phyloP scores from a whole-genome alignment of 345 rosid genomes.

The Corymbia maculata region DNA sequence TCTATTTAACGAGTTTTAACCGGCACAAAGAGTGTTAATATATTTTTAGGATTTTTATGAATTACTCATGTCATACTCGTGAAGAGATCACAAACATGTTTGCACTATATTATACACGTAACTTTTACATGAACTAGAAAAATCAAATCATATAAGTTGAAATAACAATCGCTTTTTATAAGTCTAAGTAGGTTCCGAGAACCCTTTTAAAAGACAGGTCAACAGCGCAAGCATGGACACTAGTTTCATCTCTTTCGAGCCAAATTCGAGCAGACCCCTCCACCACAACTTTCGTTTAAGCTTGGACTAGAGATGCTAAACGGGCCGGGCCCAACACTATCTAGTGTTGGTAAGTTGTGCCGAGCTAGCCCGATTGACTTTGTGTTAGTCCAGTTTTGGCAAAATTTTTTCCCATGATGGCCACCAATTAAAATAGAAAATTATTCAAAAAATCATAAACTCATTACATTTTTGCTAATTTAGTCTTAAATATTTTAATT shows the following conservation, averaged over 20 bases:
- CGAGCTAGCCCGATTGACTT: not conserved
- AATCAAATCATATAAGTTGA: not conserved
- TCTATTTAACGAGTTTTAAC: rapidly evolving
- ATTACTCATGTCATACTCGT: not conserved
- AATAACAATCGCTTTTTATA: no score
- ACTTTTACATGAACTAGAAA: not conserved
- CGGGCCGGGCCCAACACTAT: not conserved
- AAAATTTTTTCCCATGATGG: not conserved
- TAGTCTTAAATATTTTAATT: no score
- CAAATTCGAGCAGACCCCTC: not conserved
- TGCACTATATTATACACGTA: no score
- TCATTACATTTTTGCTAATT: no score
- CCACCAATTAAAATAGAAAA: not conserved
- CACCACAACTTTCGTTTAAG: not conserved
- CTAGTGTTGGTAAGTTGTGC: not conserved
- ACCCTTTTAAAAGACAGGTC: not conserved
- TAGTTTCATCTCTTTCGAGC: not conserved
- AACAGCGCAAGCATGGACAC: not conserved
- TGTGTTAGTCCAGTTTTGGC: not conserved
- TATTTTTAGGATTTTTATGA: not conserved
- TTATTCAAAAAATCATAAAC: no score
- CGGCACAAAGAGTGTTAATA: not conserved
- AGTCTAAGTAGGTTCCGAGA: not conserved
- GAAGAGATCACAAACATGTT: not conserved
- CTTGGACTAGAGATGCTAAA: not conserved